Evolutionary conservation across 345 rosid species (phyloP).

Genomic region (Salix caprea): DNA sequence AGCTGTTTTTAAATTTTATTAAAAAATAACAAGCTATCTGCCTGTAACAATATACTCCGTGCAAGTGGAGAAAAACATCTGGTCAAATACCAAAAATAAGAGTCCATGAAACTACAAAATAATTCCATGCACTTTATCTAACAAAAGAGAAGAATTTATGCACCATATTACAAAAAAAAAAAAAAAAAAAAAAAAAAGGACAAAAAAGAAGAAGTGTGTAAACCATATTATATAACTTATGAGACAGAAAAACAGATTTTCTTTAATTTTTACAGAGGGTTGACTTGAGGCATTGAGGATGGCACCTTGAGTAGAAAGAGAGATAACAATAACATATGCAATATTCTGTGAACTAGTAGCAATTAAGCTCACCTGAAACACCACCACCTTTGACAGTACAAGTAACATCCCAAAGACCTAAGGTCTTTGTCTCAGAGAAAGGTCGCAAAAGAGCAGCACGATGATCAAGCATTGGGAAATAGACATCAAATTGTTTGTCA

Average conservation of each 20-base stretch:
- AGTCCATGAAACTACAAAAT: too few species aligned
- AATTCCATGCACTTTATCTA: too few species aligned
- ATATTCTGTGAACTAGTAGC: neutral
- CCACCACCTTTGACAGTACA: slow-evolving; percentile 97
- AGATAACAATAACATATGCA: neutral
- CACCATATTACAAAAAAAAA: too few species aligned
- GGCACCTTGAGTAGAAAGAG: too few species aligned
- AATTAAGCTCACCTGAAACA: slow-evolving; percentile 52
- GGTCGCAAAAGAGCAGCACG: slow-evolving; percentile 95
- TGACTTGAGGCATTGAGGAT: neutral
- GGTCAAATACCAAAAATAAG: neutral
- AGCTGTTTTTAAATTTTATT: neutral
- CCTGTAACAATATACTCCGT: neutral
- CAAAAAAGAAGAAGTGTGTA: too few species aligned
- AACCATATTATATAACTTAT: too few species aligned
- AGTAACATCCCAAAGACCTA: slow-evolving; percentile 84
- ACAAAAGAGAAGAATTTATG: too few species aligned
- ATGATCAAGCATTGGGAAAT: slow-evolving; percentile 91
- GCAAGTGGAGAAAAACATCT: neutral
- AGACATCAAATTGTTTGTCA: slow-evolving; percentile 79
- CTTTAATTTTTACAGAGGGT: too few species aligned
- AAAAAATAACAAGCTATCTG: neutral
- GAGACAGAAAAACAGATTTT: too few species aligned
- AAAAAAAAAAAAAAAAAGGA: too few species aligned
- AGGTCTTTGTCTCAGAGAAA: slow-evolving; percentile 88